These are phyloP conservation scores for Lophium mytilinum DNA, from an alignment of 495 filamentous ascomycete genomes.

Conservation along the genomic window DNA sequence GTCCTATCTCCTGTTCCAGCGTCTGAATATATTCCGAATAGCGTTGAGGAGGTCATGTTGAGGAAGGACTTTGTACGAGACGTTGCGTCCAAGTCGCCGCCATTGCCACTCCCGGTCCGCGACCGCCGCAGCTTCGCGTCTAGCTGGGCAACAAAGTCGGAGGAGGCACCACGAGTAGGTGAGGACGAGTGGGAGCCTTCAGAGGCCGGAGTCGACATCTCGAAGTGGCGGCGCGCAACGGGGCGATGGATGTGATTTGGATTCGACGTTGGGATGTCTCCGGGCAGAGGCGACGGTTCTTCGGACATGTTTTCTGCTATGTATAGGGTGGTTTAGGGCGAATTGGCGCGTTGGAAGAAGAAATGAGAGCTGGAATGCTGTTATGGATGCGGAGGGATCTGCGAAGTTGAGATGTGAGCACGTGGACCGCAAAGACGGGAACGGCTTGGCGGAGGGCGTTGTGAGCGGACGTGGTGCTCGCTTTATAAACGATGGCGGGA, in stretches of 20 bases:
- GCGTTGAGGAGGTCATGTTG: slow-evolving; percentile 81
- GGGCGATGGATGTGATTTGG: slow-evolving; percentile 57
- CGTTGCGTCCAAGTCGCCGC: slow-evolving; percentile 1
- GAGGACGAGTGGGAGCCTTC: slow-evolving; percentile 32
- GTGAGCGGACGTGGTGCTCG: background rate
- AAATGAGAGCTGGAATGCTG: background rate
- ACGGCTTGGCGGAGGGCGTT: background rate
- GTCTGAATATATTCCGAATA: slow-evolving; percentile 83
- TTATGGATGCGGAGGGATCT: background rate
- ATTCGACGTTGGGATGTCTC: slow-evolving; percentile 26
- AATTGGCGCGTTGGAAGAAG: no score
- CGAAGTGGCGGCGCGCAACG: slow-evolving; percentile 67
- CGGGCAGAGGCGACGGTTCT: slow-evolving; percentile 2
- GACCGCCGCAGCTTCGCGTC: slow-evolving; percentile 18
- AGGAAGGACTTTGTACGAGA: slow-evolving; percentile 63
- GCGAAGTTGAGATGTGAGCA: slow-evolving; percentile 2
- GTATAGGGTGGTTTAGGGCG: no score
- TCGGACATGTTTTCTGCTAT: slow-evolving; percentile 8
- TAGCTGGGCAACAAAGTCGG: slow-evolving; percentile 22
- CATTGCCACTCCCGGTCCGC: background rate
- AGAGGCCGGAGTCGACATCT: slow-evolving; percentile 45
- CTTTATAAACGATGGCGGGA: background rate
- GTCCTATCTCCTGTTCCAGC: slow-evolving; percentile 42
- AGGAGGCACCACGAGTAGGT: background rate
- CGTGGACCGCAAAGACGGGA: slow-evolving; percentile 9